Base-by-base conservation (phyloP, 768 basidiomycete species). In the Rhodotorula toruloides region DNA sequence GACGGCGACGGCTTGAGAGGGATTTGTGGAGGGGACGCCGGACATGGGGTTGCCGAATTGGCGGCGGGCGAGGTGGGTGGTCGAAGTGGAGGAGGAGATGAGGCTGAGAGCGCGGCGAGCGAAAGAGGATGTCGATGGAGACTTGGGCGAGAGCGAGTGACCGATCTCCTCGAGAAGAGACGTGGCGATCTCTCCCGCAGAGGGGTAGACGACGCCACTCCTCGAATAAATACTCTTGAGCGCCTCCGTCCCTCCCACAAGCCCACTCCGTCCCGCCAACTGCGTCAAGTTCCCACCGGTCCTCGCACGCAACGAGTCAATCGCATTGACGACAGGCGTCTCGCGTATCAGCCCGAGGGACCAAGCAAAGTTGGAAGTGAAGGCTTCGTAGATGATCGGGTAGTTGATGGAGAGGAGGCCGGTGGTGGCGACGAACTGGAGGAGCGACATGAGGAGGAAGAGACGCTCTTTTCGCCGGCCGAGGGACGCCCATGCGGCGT, bases 331-430 rank as follows among this genome's bases (percentile, higher is more conserved):
- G 56, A 96, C 80, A 21, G 82, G 78, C 29, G 83, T 77, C 61
- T 90, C 83, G 62, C 70, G 59, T 68, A 79, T 77, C 19, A 97
- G 78, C 1, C 90, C 90, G 75, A 94, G 77, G 0, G 89, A 82
- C 92, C 91, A 97, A 1, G 86, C 84, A 71, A 94, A 96, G 74
- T 97, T 97, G 74, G 86, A 81, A 4, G 88, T 81, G 72, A 86
- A 97, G 31, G 87, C 83, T 58, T 85, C 83, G 77, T 91, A 97
- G 19, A 87, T 83, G 46, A 84, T 83, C 2, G 94, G 89, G 75
- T 92, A 97, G 77, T 97, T 88, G 75, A 98, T 83, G 71, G 84
- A 84, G 61, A 96, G 82, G 70, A 97, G 44, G 16, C 87, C 80
- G 5, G 89, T 86, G 34, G 84, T 83, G 34, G 87, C 90, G 57